These are phyloP conservation scores for Candida maesae DNA, from an alignment of 805 yeast species.

Conservation along the genomic window DNA sequence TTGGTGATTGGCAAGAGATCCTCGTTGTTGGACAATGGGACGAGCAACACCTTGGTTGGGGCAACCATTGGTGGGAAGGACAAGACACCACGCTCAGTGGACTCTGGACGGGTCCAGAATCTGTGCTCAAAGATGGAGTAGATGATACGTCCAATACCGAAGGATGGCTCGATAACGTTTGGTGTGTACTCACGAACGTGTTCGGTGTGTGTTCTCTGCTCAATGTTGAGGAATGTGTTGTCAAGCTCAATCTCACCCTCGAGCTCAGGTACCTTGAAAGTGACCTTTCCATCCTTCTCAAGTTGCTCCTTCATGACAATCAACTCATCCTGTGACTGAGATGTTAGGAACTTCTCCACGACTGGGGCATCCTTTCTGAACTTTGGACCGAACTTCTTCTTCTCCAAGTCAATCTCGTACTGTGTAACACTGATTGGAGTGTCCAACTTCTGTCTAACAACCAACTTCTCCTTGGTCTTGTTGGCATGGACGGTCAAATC, in stretches of 20 bases:
- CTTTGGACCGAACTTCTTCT: slow-evolving; percentile 96
- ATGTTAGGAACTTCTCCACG: slow-evolving; percentile 74
- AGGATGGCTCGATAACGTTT: slow-evolving; percentile 97
- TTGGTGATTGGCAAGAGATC: slow-evolving; percentile 73
- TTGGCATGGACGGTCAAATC: slow-evolving; percentile 95
- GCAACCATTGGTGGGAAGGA: slow-evolving; percentile 95
- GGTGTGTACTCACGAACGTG: slow-evolving; percentile 95
- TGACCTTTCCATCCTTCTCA: slow-evolving; percentile 54
- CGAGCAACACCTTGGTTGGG: slow-evolving; percentile 94
- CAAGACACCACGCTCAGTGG: slow-evolving; percentile 80
- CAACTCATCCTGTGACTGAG: slow-evolving; percentile 80
- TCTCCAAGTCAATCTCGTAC: slow-evolving; percentile 82
- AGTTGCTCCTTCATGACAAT: slow-evolving; percentile 74
- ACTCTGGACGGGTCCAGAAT: slow-evolving; percentile 93
- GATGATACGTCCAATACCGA: slow-evolving; percentile 97
- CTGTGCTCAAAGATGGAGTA: slow-evolving; percentile 91
- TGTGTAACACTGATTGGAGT: slow-evolving; percentile 80
- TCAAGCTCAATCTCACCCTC: slow-evolving; percentile 65
- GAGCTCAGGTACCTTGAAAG: slow-evolving; percentile 63
- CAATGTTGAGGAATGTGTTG: slow-evolving; percentile 66
- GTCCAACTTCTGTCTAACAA: slow-evolving; percentile 86
- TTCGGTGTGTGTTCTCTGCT: slow-evolving; percentile 74
- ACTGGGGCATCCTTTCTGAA: slow-evolving; percentile 96
- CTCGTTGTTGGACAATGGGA: slow-evolving; percentile 85
- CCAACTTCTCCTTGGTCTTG: slow-evolving; percentile 90